Evolutionary conservation across 2,329 filamentous ascomycete species (phyloP).

Genomic region (Colletotrichum noveboracense): DNA sequence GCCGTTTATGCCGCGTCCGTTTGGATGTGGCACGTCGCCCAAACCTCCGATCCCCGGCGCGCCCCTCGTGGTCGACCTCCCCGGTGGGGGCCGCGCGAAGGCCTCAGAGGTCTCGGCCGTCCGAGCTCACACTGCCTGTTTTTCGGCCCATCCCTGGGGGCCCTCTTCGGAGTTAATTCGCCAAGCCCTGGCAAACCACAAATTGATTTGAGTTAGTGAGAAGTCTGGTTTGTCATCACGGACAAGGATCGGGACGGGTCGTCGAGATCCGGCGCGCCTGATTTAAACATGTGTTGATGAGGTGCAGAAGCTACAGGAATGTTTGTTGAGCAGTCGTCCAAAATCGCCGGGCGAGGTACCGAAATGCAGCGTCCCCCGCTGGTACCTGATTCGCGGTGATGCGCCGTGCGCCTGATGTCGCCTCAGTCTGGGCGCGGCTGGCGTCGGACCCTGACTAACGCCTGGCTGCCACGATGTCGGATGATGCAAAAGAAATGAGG

Average conservation of each 20-base stretch:
- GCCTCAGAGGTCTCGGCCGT: slow-evolving; percentile 1
- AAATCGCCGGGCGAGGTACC: neutral
- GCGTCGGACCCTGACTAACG: neutral
- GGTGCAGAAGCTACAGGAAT: neutral
- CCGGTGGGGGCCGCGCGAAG: neutral
- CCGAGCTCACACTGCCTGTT: neutral
- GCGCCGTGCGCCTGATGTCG: neutral
- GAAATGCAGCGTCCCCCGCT: neutral
- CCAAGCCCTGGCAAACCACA: neutral
- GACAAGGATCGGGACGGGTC: neutral
- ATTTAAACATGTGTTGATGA: neutral
- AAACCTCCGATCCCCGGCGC: slow-evolving; percentile 13
- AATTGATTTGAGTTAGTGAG: neutral
- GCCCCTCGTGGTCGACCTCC: neutral
- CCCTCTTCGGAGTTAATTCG: slow-evolving; percentile 3
- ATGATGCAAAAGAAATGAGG: neutral
- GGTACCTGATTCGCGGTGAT: neutral
- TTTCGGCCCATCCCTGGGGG: neutral
- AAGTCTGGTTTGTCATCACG: slow-evolving; percentile 4
- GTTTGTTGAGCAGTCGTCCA: neutral
- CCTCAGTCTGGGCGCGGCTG: neutral
- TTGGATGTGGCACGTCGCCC: neutral
- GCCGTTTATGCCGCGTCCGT: slow-evolving; percentile 16
- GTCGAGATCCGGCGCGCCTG: neutral
- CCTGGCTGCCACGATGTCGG: neutral